Base-by-base conservation (phyloP, 2,329 filamentous ascomycete genomes). In the Fusarium sp. region DNA sequence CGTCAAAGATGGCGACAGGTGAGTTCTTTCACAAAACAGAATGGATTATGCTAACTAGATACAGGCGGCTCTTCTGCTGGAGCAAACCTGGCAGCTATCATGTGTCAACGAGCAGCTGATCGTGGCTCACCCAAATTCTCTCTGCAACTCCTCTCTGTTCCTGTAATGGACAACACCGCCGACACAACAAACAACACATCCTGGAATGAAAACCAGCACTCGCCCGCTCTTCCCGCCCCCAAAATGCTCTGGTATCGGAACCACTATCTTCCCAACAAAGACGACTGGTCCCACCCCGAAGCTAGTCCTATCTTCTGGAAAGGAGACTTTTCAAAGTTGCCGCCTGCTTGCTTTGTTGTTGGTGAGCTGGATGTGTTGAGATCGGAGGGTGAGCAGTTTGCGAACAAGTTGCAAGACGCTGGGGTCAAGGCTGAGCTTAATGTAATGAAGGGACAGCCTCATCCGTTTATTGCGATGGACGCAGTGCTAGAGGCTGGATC, bases 391-490 rank as follows among this genome's bases (percentile, higher is more conserved):
- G 63, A 67, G 32, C 49, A 67, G 2, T 67, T 67, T 23, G 56
- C 56, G 1, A 27, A 67, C n/a, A 45, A 45, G n/a, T 6, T 60
- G 18, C 9, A 27, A 7, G 57, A 44, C 0, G 48, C 48, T 0
- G 48, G 57, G 6, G 48, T 60, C 11, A 60, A 60, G 27, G 20
- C 48, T 6, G 48, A 60, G 5, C 7, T 54, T 5, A 67, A 67
- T 20, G 37, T 50, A 2, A 67, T 67, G 49, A 56, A 62, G 4
- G 49, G 64, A 2, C 64, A 67, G 1, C 64, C 64, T 5, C 64
- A 67, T n/a, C 63, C 63, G 0, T 67, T 67, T 0, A 67, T 67
- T n/a, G 63, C 64, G 5, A 67, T 67, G 63, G 63, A 62, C 33
- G 63, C 63, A 0, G 64, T 62, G 2, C 30, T 67, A 1, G 56